phyloP scores from a whole-genome alignment of 768 basidiomycete genomes.

The Lyophyllum shimeji region DNA sequence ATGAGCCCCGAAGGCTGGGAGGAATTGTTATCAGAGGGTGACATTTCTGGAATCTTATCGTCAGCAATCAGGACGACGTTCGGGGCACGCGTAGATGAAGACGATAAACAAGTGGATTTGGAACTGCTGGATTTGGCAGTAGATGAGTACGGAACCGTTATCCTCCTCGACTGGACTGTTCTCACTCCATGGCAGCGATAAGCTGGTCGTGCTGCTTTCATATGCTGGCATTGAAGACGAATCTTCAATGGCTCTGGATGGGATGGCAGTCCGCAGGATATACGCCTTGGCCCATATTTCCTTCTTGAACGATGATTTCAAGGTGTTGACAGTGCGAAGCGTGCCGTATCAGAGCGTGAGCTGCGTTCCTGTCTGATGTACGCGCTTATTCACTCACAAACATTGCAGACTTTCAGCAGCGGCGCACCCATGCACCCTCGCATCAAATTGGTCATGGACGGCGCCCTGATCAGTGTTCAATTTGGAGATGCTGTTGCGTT shows the following conservation, averaged over 20 bases:
- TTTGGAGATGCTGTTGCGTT: conserved; percentile 79
- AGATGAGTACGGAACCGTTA: conserved; percentile 43
- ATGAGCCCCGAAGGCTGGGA: conserved; percentile 71
- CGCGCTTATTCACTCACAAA: background rate
- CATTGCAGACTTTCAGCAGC: conserved; percentile 56
- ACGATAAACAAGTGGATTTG: conserved; percentile 57
- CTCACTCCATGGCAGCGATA: conserved; percentile 33
- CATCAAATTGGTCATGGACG: conserved; percentile 59
- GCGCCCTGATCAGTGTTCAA: conserved; percentile 58
- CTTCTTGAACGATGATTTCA: conserved; percentile 39
- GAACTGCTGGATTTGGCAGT: conserved; percentile 73
- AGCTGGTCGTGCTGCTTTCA: conserved; percentile 64
- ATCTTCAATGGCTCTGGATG: conserved; percentile 33
- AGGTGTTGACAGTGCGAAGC: conserved; percentile 46
- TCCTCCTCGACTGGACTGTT: conserved; percentile 1
- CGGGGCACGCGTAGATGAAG: conserved; percentile 30
- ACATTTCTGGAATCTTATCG: conserved; percentile 49
- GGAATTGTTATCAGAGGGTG: conserved; percentile 55
- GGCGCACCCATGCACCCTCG: conserved; percentile 73
- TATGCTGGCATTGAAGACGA: conserved; percentile 60
- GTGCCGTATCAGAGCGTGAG: conserved; percentile 80
- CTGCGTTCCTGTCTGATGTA: conserved; percentile 1
- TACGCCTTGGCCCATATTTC: conserved; percentile 62
- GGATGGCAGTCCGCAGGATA: conserved; percentile 52
- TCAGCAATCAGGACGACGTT: conserved; percentile 46